These are phyloP conservation scores for Corchorus capsularis DNA, from an alignment of 345 rosid genomes.

Conservation along the genomic window DNA sequence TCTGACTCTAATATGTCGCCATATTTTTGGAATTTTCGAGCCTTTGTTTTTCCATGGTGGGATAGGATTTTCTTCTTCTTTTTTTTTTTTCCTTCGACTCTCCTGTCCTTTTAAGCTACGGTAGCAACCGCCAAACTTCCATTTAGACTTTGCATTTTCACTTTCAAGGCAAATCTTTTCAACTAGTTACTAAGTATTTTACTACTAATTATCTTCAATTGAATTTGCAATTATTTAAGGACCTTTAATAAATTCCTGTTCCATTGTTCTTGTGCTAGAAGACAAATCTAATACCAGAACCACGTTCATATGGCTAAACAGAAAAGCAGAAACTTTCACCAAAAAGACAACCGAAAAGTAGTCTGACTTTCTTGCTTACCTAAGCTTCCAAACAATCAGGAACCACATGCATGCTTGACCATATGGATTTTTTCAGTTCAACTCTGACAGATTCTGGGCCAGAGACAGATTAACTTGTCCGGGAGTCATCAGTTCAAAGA, in stretches of 20 bases:
- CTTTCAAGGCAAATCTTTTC: not conserved
- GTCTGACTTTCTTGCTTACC: not conserved
- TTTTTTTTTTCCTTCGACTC: not conserved
- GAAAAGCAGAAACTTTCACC: too few relatives aligned
- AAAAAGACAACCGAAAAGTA: too few relatives aligned
- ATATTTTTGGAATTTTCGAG: constrained; percentile 18
- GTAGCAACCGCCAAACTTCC: not conserved
- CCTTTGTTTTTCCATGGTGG: too few relatives aligned
- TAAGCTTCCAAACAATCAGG: not conserved
- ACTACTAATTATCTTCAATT: too few relatives aligned
- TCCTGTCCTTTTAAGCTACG: not conserved
- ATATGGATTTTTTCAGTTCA: not conserved
- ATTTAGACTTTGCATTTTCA: not conserved
- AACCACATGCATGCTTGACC: not conserved
- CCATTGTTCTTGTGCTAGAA: not conserved
- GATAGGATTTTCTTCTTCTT: too few relatives aligned
- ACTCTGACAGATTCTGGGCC: not conserved
- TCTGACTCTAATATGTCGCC: constrained; percentile 38
- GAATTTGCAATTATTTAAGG: too few relatives aligned
- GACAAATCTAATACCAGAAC: not conserved
- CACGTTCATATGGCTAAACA: not conserved
- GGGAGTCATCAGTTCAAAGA: not conserved
- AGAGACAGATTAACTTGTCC: not conserved
- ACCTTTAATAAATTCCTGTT: too few relatives aligned
- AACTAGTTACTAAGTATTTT: not conserved